Evolutionary conservation across 2,329 filamentous ascomycete species (phyloP), one percentile per base, ranked within the genome.

Genomic region (Calonectria montana): DNA sequence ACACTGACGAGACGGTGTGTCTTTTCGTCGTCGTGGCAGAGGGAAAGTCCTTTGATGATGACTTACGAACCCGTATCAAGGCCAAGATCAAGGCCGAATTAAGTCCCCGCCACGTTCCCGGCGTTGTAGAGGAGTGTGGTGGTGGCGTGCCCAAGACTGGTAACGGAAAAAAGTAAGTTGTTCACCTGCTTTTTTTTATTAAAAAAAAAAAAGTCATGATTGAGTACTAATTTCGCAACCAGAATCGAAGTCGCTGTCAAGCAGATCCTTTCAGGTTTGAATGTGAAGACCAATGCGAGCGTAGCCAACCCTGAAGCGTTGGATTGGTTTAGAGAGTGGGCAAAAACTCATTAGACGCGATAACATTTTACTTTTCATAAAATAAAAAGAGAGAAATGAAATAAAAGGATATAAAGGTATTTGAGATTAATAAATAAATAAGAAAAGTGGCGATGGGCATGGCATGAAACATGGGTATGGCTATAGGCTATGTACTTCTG

Each of bases 181-280:
- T 45, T 47, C 9, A 37, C 3, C 25, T 43, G 9, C n/a, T n/a
- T 10, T n/a, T 4, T n/a, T 23, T 4, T 41, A 4, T 41, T 31
- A 5, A 5, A 31, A 31, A 9, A 31, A 31, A 31, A 10, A 3
- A 10, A 10, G 25, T n/a, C 15, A 41, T 39, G 16, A n/a, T 9
- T 29, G 13, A 9, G 16, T 65, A 29, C 70, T 80, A 74, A 80
- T 67, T 2, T 37, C 0, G 59, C 18, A 23, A 21, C 41, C 45
- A 94, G 93, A 84, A 94, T 99, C 71, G 96, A 99, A 83, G 95
- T 97, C 59, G 94, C 95, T 0, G 96, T 98, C 7, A 98, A 98
- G 87, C 96, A 98, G 84, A 98, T 98, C 53, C 85, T 99, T 1
- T 97, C 94, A 31, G 96, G 96, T 0, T 86, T 96, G 83, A 91